Evolutionary conservation across 805 yeast species (phyloP).

Genomic region (Lipomyces kockii): DNA sequence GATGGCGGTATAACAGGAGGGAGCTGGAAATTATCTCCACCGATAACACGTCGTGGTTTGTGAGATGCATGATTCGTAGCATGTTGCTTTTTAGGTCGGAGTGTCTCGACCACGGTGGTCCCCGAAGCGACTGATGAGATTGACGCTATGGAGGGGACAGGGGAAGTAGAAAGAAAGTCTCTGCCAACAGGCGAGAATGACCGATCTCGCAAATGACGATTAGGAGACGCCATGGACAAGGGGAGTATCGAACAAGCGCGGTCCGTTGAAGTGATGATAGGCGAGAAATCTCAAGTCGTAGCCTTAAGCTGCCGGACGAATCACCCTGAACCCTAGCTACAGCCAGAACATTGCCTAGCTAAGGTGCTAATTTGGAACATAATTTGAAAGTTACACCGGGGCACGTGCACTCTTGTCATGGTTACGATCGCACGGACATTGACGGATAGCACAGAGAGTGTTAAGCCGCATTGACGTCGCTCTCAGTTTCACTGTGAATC

Average conservation of each 20-base stretch:
- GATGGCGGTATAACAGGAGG: slow-evolving; percentile 14
- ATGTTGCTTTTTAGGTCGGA: slow-evolving; percentile 25
- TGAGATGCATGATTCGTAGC: slow-evolving; percentile 16
- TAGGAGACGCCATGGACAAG: slow-evolving; percentile 21
- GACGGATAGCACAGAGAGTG: not conserved
- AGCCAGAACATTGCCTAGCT: not conserved
- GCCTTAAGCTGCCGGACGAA: too few species aligned
- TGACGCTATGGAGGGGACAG: slow-evolving; percentile 28
- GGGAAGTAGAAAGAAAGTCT: slow-evolving; percentile 19
- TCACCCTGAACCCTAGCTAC: too few species aligned
- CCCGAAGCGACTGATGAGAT: slow-evolving; percentile 14
- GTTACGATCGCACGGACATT: not conserved
- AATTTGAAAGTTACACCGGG: not conserved
- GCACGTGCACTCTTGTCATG: not conserved
- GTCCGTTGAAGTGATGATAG: not conserved
- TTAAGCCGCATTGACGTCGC: not conserved
- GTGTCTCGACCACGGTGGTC: slow-evolving; percentile 24
- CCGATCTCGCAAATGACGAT: slow-evolving; percentile 21
- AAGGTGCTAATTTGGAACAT: not conserved
- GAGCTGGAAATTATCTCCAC: slow-evolving; percentile 26
- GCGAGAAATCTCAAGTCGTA: not conserved
- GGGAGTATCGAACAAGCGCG: not conserved
- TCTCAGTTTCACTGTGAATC: not conserved
- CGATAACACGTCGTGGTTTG: slow-evolving; percentile 22
- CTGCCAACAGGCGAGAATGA: slow-evolving; percentile 25